phyloP scores from a whole-genome alignment of 495 filamentous ascomycete species.

The Aspergillus campestris region DNA sequence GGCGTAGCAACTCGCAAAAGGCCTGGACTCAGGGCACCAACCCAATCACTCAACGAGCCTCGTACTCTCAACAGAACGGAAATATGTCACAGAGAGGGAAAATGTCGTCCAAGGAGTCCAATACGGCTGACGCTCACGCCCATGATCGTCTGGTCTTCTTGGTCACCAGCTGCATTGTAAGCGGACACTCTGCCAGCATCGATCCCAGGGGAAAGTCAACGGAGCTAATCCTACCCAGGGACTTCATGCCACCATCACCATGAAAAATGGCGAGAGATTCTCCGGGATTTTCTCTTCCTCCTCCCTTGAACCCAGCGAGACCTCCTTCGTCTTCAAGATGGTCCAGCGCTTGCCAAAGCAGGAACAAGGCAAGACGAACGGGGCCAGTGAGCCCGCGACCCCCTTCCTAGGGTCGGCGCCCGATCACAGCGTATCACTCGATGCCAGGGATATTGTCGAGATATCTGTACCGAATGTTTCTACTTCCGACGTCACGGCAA shows the following conservation, averaged over 20 bases:
- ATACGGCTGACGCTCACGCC: conserved; percentile 52
- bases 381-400: conserved; percentile 37
- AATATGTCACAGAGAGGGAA: conserved; percentile 38
- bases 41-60: conserved; percentile 54
- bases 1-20: conserved; percentile 47
- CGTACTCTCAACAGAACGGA: conserved; percentile 45
- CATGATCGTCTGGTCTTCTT: conserved; percentile 59
- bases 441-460: conserved; percentile 66
- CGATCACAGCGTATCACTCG: conserved; percentile 69
- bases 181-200: conserved; percentile 13
- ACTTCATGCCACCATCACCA: conserved; percentile 54
- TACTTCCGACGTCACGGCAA: conserved; percentile 40
- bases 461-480: conserved; percentile 51
- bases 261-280: conserved; percentile 64
- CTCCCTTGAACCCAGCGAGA: conserved; percentile 47
- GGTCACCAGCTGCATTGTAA: conserved; percentile 54
- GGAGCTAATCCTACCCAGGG: conserved; percentile 46
- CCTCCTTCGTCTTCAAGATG: conserved; percentile 72
- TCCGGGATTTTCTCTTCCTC: conserved; percentile 61
- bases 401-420: conserved; percentile 54
- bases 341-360: conserved; percentile 53
- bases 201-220: conserved; percentile 2
- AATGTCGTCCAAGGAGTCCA: conserved; percentile 40
- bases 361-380: conserved; percentile 47
- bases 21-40: conserved; percentile 58